Conservation (phyloP, 176 grass and related monocot genomes). For the Typha latifolia region DNA sequence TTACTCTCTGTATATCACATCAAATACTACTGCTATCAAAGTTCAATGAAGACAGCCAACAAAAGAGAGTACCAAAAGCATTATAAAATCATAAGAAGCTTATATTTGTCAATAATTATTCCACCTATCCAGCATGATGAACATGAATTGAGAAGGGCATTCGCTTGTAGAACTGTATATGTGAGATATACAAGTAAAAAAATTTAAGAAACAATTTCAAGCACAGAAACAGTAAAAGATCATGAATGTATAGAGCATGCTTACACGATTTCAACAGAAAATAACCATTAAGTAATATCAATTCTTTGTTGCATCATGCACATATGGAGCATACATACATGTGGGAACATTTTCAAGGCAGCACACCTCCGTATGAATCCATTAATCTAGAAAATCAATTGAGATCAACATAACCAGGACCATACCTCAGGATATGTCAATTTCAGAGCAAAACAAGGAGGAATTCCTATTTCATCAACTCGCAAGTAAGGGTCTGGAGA, state of each 20-base stretch:
- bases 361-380: neutral
- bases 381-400: neutral
- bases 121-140: no score
- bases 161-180: no score
- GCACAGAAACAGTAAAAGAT: no score
- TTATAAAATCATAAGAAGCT: no score
- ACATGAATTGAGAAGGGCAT: no score
- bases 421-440: conserved; percentile 88
- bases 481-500: conserved; percentile 90
- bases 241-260: no score
- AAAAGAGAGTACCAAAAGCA: neutral
- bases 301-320: neutral
- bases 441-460: conserved; percentile 74
- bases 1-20: conserved; percentile 58
- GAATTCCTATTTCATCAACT: conserved; percentile 95
- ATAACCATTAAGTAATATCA: neutral
- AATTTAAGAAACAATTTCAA: no score
- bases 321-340: neutral
- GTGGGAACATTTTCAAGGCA: neutral
- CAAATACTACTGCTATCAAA: neutral
- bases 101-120: no score
- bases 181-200: no score
- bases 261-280: neutral
- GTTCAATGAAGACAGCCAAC: neutral
- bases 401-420: conserved; percentile 12